Conservation (phyloP, 148 eudicot genomes). For the Camellia japonica region DNA sequence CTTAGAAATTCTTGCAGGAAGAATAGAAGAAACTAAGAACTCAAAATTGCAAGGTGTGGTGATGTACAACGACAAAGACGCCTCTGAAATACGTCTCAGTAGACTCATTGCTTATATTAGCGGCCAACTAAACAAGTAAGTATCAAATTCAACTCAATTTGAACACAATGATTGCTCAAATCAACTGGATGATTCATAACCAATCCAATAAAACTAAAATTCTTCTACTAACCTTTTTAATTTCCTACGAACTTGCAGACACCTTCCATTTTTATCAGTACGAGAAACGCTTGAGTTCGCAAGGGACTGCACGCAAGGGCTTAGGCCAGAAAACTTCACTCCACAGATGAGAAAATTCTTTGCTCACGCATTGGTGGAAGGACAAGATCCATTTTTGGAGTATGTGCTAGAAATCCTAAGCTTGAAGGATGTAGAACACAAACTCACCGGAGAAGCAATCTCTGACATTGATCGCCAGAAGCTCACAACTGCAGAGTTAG, state of each 20-base stretch:
- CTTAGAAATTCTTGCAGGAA: constrained; percentile 19
- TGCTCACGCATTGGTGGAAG: constrained; percentile 26
- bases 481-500: constrained; percentile 28
- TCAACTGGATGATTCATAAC: neutral
- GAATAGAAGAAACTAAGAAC: constrained; percentile 9
- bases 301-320: constrained; percentile 24
- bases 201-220: neutral
- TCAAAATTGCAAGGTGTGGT: constrained; percentile 16
- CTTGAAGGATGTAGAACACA: constrained; percentile 17
- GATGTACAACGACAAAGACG: constrained; percentile 15
- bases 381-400: constrained; percentile 25
- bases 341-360: constrained; percentile 28
- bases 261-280: constrained; percentile 23
- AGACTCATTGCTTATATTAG: constrained; percentile 19
- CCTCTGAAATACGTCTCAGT: constrained; percentile 18
- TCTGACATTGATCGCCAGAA: constrained; percentile 20
- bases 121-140: constrained; percentile 21
- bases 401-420: constrained; percentile 22
- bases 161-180: neutral
- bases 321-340: constrained; percentile 24
- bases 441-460: constrained; percentile 22
- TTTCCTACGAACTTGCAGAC: constrained; percentile 4
- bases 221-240: neutral
- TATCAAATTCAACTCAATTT: neutral
- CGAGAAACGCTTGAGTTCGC: constrained; percentile 29